Conservation (phyloP, 805 yeast species). For the Nakazawaea anatomiae region DNA sequence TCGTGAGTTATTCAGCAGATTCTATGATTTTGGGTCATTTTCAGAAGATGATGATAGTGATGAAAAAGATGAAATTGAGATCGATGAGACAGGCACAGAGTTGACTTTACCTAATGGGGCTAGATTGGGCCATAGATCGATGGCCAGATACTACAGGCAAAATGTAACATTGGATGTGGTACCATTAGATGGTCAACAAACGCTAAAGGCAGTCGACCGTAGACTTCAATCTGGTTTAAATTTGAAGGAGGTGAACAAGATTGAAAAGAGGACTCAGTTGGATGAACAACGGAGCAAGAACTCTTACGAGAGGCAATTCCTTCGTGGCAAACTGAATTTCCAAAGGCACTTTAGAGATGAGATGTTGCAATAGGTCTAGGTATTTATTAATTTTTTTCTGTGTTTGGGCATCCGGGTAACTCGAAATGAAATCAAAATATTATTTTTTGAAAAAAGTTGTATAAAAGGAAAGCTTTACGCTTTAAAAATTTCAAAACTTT, state of each 20-base stretch:
- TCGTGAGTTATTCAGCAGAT: conserved; percentile 27
- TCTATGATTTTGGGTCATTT: conserved; percentile 28
- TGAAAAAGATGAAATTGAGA: conserved; percentile 24
- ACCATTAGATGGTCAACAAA: conserved; percentile 49
- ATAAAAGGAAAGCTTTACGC: background rate
- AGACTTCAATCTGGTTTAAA: conserved; percentile 46
- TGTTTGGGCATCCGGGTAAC: background rate
- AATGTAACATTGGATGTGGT: conserved; percentile 35
- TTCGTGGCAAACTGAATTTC: conserved; percentile 48
- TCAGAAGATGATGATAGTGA: conserved; percentile 14
- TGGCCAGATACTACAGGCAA: conserved; percentile 58
- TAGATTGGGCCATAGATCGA: conserved; percentile 64
- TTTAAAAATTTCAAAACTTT: background rate
- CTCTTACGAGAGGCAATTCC: conserved; percentile 44
- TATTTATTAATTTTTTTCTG: too few species aligned
- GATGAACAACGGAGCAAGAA: conserved; percentile 30
- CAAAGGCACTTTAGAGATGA: conserved; percentile 75
- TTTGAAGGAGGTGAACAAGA: conserved; percentile 45
- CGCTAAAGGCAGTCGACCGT: conserved; percentile 61
- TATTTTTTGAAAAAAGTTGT: background rate
- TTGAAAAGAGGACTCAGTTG: conserved; percentile 41
- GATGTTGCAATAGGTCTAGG: conserved; percentile 32
- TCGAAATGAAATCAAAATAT: background rate
- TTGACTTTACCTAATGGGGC: conserved; percentile 63
- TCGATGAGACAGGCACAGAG: conserved; percentile 55